Evolutionary conservation across 352 stramenopile species (phyloP).

Genomic region (Globisporangium radiosum): DNA sequence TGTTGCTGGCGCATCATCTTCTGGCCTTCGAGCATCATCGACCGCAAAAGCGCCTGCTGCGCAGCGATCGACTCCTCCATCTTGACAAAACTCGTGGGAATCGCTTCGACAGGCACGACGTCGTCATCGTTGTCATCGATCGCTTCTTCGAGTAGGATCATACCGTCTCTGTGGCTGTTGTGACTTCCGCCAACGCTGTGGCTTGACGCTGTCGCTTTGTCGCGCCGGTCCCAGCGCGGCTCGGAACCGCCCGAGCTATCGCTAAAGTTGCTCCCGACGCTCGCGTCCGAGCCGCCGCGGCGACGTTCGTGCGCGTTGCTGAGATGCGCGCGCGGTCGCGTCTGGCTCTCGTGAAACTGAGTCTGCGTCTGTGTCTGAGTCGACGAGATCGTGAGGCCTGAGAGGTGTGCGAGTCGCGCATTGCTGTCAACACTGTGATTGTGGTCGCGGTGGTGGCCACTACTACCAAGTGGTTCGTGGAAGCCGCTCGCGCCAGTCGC

Average conservation of each 20-base stretch:
- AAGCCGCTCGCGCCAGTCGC: too few species aligned
- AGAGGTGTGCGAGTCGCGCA: slow-evolving; percentile 19
- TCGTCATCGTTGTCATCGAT: slow-evolving; percentile 19
- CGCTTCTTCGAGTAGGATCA: slow-evolving; percentile 28
- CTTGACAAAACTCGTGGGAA: slow-evolving; percentile 59
- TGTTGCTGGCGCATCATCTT: slow-evolving; percentile 47
- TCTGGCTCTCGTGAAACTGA: neutral
- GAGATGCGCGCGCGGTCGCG: neutral
- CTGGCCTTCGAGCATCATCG: slow-evolving; percentile 68
- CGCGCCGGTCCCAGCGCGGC: slow-evolving; percentile 8
- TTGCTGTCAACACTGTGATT: too few species aligned
- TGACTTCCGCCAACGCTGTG: slow-evolving; percentile 14
- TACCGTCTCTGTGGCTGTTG: slow-evolving; percentile 12
- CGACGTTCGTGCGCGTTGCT: slow-evolving; percentile 21
- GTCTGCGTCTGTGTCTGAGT: neutral
- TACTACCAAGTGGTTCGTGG: too few species aligned
- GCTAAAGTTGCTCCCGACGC: slow-evolving; percentile 24
- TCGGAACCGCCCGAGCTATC: slow-evolving; percentile 19
- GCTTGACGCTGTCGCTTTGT: slow-evolving; percentile 3
- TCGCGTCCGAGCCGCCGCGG: slow-evolving; percentile 41
- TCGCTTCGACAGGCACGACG: slow-evolving; percentile 41
- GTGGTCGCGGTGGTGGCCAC: too few species aligned
- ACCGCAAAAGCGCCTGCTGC: slow-evolving; percentile 62
- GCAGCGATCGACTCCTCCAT: slow-evolving; percentile 78
- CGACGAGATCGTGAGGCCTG: slow-evolving; percentile 7